These are phyloP conservation scores for Naganishia onofrii DNA, from an alignment of 768 basidiomycete species.

Conservation along the genomic window DNA sequence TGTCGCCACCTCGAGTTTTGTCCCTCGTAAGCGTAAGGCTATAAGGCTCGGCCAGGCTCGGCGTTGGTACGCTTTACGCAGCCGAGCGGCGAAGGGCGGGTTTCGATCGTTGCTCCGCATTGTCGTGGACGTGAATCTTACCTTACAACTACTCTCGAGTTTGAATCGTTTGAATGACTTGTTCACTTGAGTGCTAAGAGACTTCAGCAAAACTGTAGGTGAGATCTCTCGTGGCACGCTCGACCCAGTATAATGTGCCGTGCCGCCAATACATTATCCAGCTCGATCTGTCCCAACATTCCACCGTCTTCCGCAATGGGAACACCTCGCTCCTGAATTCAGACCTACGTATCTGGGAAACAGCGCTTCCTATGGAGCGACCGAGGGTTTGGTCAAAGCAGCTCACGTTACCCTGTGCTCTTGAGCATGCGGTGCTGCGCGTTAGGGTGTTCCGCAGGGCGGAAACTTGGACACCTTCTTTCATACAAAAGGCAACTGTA, in stretches of 20 bases:
- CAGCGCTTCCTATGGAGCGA: slow-evolving; percentile 3
- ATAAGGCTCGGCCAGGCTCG: no score
- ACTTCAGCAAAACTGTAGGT: no score
- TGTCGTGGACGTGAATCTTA: background rate
- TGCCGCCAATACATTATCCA: background rate
- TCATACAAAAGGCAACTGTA: background rate
- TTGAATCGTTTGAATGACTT: background rate
- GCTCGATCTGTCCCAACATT: background rate
- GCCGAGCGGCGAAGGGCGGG: background rate
- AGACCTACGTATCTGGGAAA: background rate
- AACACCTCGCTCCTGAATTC: background rate
- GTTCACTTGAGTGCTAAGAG: background rate
- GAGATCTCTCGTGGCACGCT: background rate
- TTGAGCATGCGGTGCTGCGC: slow-evolving; percentile 11
- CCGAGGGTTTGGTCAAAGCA: slow-evolving; percentile 13
- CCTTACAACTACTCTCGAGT: background rate
- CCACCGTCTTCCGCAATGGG: background rate
- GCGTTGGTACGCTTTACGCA: background rate
- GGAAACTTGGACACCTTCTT: background rate
- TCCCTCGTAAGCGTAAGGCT: background rate
- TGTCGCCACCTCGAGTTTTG: background rate
- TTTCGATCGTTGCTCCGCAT: background rate
- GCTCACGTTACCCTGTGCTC: slow-evolving; percentile 20
- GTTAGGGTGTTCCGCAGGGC: background rate
- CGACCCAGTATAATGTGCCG: background rate